phyloP scores from a whole-genome alignment of 768 basidiomycete genomes.

The Gymnopilus dilepis region DNA sequence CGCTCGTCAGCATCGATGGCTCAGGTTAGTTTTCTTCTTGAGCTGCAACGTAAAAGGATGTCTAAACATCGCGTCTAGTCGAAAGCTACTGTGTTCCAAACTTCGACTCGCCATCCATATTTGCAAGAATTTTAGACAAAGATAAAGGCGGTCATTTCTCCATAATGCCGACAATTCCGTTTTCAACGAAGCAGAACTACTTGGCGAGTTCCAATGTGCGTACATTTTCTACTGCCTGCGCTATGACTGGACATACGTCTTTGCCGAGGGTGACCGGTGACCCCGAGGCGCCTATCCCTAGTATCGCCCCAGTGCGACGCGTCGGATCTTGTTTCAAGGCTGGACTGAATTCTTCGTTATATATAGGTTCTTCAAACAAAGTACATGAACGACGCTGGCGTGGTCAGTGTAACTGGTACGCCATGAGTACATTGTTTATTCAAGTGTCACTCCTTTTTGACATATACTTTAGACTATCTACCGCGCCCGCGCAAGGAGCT shows the following conservation, averaged over 20 bases:
- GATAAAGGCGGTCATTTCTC: constrained; percentile 94
- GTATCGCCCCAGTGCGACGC: not conserved
- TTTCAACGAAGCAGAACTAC: constrained; percentile 82
- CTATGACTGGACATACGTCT: not conserved
- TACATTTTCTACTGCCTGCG: not conserved
- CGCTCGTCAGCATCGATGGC: constrained; percentile 82
- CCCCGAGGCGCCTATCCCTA: not conserved
- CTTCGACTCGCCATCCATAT: constrained; percentile 93
- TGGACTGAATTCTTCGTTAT: not conserved
- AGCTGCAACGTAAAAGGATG: not conserved
- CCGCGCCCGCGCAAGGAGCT: constrained; percentile 60
- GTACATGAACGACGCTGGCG: constrained; percentile 89
- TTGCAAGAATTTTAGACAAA: constrained; percentile 89
- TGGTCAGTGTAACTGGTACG: constrained; percentile 80
- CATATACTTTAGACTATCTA: constrained; percentile 63
- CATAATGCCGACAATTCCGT: constrained; percentile 73
- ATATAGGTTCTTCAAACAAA: constrained; percentile 86
- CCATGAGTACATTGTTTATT: not conserved
- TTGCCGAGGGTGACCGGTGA: too few species aligned
- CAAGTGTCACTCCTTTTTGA: not conserved
- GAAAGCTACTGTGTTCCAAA: constrained; percentile 93
- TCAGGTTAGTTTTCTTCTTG: constrained; percentile 56
- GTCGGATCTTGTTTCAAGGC: not conserved
- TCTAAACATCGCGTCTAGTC: constrained; percentile 47
- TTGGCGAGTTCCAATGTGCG: constrained; percentile 81